Percentiles rank a stretch among this genome's conserved stretches.
Evolutionary conservation across 2,329 filamentous ascomycete genomes (phyloP).

Genomic region (Arachnomyces sp.): DNA sequence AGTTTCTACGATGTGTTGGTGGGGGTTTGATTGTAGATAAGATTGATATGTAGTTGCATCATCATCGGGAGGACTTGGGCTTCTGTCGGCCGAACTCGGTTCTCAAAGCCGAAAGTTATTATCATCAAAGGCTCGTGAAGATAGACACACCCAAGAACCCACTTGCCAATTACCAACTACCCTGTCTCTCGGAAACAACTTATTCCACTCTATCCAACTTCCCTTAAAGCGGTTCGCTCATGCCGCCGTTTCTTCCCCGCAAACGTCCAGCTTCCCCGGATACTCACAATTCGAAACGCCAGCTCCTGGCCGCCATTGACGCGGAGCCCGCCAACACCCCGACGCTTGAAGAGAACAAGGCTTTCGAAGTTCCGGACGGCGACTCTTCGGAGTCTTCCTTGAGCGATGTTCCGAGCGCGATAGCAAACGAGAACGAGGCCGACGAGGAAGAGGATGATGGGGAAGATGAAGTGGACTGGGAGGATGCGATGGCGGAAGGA

Average conservation of each 20-base stretch:
- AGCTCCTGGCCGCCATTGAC: neutral
- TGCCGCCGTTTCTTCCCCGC: slow-evolving; percentile 6
- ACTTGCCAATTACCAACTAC: too few relatives aligned
- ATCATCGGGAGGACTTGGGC: too few relatives aligned
- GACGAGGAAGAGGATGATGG: slow-evolving; percentile 59
- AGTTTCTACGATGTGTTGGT: neutral
- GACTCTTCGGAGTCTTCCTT: slow-evolving; percentile 3
- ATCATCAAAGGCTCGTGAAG: too few relatives aligned
- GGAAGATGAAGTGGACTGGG: slow-evolving; percentile 54
- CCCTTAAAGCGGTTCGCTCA: neutral
- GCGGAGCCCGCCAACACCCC: neutral
- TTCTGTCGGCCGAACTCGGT: too few relatives aligned
- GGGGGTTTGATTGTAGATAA: neutral
- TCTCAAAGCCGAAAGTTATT: too few relatives aligned
- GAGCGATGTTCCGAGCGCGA: slow-evolving; percentile 6
- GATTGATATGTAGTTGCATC: neutral
- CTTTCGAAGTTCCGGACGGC: neutral
- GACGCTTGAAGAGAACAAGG: neutral
- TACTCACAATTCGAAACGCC: neutral
- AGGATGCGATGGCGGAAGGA: slow-evolving; percentile 43
- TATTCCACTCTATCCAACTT: too few relatives aligned
- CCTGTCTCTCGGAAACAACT: too few relatives aligned
- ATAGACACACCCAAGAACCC: too few relatives aligned
- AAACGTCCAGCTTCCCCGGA: slow-evolving; percentile 3
- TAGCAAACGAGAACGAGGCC: slow-evolving; percentile 32